phyloP scores from a whole-genome alignment of 768 basidiomycete genomes.

The Phlebiopsis gigantea region DNA sequence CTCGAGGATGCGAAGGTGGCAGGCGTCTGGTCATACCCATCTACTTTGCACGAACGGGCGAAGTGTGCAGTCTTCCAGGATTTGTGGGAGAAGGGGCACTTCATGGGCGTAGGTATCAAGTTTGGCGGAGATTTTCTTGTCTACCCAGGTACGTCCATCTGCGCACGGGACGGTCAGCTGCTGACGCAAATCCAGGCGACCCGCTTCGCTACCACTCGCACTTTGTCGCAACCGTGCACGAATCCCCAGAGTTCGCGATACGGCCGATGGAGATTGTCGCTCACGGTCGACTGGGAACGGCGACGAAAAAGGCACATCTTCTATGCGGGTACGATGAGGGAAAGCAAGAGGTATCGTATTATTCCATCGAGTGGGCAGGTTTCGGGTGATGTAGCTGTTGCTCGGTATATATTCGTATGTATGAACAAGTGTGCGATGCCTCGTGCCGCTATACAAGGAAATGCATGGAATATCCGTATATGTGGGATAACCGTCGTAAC shows the following conservation, averaged over 20 bases:
- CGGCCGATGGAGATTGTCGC: conserved; percentile 93
- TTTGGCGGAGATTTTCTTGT: conserved; percentile 97
- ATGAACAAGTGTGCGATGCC: not conserved
- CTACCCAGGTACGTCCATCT: conserved; percentile 71
- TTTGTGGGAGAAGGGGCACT: conserved; percentile 80
- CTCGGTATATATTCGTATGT: conserved; percentile 1
- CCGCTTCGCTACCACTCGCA: conserved; percentile 96
- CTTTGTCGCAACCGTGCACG: conserved; percentile 80
- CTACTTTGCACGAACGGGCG: conserved; percentile 59
- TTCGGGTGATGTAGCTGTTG: conserved; percentile 51
- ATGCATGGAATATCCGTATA: conserved; percentile 6
- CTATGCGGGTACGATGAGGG: conserved; percentile 85
- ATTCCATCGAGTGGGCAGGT: conserved; percentile 87
- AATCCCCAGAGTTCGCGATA: conserved; percentile 53
- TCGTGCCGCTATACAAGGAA: not conserved
- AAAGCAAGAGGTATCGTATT: conserved; percentile 59
- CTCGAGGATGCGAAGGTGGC: conserved; percentile 58
- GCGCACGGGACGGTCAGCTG: not conserved
- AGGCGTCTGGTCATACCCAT: conserved; percentile 75
- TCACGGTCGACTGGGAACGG: conserved; percentile 92
- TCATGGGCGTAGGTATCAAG: conserved; percentile 84
- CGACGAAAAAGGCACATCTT: conserved; percentile 93
- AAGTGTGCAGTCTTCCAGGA: conserved; percentile 75
- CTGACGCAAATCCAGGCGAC: conserved; percentile 52
- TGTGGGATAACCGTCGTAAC: not conserved